Evolutionary conservation across 768 basidiomycete genomes (phyloP).

Genomic region (Dioszegia aurantiaca): DNA sequence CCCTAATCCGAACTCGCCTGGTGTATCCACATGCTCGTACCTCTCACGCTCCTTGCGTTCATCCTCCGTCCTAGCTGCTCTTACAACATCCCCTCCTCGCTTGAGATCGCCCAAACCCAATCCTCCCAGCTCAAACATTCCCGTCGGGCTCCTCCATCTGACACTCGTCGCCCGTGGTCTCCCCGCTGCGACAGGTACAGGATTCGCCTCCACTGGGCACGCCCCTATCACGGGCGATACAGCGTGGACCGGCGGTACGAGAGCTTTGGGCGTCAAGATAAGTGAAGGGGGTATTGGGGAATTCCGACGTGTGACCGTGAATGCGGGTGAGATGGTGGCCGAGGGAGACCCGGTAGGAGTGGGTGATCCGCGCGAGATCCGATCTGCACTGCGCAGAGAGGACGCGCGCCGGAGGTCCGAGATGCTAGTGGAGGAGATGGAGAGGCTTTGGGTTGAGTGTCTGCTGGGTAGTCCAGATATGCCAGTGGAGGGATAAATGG

Average conservation of each 20-base stretch:
- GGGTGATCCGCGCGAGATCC: neutral
- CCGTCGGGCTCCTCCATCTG: slow-evolving; percentile 14
- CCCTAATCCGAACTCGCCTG: slow-evolving; percentile 32
- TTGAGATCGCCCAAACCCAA: slow-evolving; percentile 3
- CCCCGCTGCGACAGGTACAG: neutral
- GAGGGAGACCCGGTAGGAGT: neutral
- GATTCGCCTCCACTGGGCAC: slow-evolving; percentile 5
- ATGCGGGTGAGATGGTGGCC: neutral
- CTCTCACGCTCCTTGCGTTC: neutral
- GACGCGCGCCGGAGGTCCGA: neutral
- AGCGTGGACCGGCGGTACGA: slow-evolving; percentile 12
- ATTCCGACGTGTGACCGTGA: neutral
- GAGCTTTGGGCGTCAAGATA: slow-evolving; percentile 25
- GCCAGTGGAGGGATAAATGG: neutral
- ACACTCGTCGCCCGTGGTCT: slow-evolving; percentile 1
- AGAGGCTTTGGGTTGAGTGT: slow-evolving; percentile 5
- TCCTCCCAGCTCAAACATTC: slow-evolving; percentile 10
- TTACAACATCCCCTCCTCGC: neutral
- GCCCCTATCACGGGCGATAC: slow-evolving; percentile 10
- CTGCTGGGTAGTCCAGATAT: neutral
- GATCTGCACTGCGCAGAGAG: neutral
- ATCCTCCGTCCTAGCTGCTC: neutral
- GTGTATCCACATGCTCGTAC: slow-evolving; percentile 30
- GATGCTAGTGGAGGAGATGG: neutral
- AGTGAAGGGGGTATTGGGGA: slow-evolving; percentile 28